phyloP scores from a whole-genome alignment of 169 alveolate genomes.

The Babesia bovis region DNA sequence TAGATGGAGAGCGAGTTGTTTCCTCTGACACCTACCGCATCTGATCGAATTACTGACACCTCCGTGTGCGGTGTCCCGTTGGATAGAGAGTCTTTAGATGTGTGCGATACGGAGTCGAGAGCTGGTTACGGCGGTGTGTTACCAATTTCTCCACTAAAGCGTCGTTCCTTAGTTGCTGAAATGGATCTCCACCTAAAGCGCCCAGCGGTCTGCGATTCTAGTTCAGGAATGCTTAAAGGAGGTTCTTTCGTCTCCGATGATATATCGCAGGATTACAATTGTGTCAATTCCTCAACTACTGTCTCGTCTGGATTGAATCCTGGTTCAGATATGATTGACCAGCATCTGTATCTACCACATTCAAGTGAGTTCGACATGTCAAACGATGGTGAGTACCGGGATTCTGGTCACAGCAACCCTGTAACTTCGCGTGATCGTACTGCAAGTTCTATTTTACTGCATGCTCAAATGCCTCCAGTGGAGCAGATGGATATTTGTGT shows the following conservation, averaged over 20 bases:
- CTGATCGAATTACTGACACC: slow-evolving; percentile 8
- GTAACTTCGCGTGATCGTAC: neutral
- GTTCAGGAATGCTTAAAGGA: neutral
- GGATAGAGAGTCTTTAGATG: neutral
- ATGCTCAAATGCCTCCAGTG: neutral
- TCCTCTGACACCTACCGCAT: slow-evolving; percentile 21
- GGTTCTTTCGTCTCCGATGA: neutral
- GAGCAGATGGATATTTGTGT: neutral
- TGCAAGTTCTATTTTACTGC: neutral
- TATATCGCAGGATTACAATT: slow-evolving; percentile 13
- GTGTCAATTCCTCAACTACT: neutral
- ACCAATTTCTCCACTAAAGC: slow-evolving; percentile 28
- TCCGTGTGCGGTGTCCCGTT: slow-evolving; percentile 13
- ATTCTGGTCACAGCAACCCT: neutral
- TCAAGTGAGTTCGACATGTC: neutral
- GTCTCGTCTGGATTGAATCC: neutral
- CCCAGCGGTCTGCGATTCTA: slow-evolving; percentile 23
- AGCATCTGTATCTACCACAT: neutral
- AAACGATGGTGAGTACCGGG: neutral
- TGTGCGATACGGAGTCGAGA: neutral
- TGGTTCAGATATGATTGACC: neutral
- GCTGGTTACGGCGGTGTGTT: slow-evolving; percentile 11
- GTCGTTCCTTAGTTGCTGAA: slow-evolving; percentile 31
- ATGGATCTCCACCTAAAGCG: slow-evolving; percentile 51
- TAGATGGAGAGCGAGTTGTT: slow-evolving; percentile 39